phyloP scores from a whole-genome alignment of 2,329 filamentous ascomycete species.

The Cryphonectria naterciae region DNA sequence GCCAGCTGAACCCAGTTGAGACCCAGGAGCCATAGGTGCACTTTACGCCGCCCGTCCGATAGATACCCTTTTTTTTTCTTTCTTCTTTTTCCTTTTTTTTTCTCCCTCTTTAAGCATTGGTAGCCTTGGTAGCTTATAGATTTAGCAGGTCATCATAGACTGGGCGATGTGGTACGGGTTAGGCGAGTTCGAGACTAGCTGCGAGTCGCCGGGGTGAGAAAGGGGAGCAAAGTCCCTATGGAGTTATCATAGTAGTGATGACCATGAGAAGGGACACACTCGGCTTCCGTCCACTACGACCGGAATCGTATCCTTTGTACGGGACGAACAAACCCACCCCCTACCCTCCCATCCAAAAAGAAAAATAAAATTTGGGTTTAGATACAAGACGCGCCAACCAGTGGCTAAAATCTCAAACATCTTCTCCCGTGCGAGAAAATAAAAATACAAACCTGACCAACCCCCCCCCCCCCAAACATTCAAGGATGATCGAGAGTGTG shows the following conservation, averaged over 20 bases:
- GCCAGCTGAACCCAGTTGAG: background rate
- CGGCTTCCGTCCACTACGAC: background rate
- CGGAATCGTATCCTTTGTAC: background rate
- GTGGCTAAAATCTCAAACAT: conserved; percentile 24
- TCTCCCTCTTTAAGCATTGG: background rate
- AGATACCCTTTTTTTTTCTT: background rate
- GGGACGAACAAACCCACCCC: background rate
- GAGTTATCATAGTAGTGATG: background rate
- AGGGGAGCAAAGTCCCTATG: background rate
- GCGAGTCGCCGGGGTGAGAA: conserved; percentile 12
- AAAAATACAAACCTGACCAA: background rate
- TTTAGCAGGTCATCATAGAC: conserved; percentile 4
- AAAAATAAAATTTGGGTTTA: background rate
- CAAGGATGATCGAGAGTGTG: background rate
- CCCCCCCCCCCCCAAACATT: background rate
- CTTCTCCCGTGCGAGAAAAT: background rate
- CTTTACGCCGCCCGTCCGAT: background rate
- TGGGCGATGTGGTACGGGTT: conserved; percentile 9
- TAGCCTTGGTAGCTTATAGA: background rate
- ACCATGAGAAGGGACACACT: background rate
- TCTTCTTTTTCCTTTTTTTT: background rate
- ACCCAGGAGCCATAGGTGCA: background rate
- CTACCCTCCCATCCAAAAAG: background rate
- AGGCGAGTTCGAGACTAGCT: conserved; percentile 11
- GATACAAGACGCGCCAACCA: conserved; percentile 16